Evolutionary conservation across 2,329 filamentous ascomycete species (phyloP).

Genomic region (Alternaria solani): DNA sequence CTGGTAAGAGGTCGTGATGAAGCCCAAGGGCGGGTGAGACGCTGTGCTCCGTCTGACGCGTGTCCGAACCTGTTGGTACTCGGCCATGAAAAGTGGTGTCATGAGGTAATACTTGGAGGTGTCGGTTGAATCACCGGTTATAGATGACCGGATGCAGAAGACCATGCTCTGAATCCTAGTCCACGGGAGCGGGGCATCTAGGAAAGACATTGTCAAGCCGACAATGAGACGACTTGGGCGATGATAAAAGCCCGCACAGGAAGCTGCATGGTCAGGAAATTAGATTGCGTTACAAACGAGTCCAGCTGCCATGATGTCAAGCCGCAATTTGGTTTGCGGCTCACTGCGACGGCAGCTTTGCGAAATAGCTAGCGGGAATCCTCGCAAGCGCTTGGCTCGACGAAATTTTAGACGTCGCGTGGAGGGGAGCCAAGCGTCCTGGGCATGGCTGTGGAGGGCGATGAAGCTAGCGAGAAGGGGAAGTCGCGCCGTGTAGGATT

Average conservation of each 20-base stretch:
- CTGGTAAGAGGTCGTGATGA: slow-evolving; percentile 31
- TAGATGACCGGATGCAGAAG: not conserved
- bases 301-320: slow-evolving; percentile 31
- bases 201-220: slow-evolving; percentile 15
- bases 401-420: slow-evolving; percentile 38
- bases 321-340: slow-evolving; percentile 20
- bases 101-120: not conserved
- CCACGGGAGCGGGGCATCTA: not conserved
- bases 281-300: slow-evolving; percentile 29
- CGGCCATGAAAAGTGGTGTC: slow-evolving; percentile 7
- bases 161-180: slow-evolving; percentile 9
- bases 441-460: slow-evolving; percentile 26
- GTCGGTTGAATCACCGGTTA: slow-evolving; percentile 4
- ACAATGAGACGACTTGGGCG: slow-evolving; percentile 22
- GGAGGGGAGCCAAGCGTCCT: slow-evolving; percentile 37
- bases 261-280: slow-evolving; percentile 21
- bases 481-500: slow-evolving; percentile 31
- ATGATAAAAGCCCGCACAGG: slow-evolving; percentile 17
- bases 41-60: slow-evolving; percentile 29
- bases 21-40: slow-evolving; percentile 18
- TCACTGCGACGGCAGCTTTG: slow-evolving; percentile 12
- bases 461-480: slow-evolving; percentile 32
- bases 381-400: slow-evolving; percentile 9
- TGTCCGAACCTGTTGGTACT: not conserved
- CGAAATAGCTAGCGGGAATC: slow-evolving; percentile 25